phyloP scores from a whole-genome alignment of 768 basidiomycete species.

The Pleurotus pulmonarius region DNA sequence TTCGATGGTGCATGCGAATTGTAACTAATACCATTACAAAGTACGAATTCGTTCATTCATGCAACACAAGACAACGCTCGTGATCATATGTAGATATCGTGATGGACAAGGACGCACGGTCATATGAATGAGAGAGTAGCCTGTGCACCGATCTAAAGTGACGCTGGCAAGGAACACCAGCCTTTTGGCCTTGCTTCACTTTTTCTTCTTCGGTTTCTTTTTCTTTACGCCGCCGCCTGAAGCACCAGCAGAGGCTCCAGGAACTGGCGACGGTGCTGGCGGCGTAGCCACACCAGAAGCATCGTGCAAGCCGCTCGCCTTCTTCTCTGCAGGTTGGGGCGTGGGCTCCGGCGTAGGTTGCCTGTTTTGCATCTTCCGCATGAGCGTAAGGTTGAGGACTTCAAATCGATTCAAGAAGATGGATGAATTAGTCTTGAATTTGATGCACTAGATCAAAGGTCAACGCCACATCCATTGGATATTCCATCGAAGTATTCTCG shows the following conservation, averaged over 20 bases:
- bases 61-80: no score
- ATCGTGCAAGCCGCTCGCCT: slow-evolving; percentile 8
- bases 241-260: slow-evolving; percentile 25
- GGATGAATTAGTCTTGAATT: slow-evolving; percentile 93
- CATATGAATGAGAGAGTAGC: no score
- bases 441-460: slow-evolving; percentile 65
- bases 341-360: slow-evolving; percentile 28
- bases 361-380: slow-evolving; percentile 82
- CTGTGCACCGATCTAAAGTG: no score
- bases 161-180: no score
- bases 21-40: no score
- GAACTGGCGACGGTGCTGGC: slow-evolving; percentile 21
- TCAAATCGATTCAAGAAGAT: slow-evolving; percentile 97
- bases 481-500: not conserved
- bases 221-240: slow-evolving; percentile 72
- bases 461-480: not conserved
- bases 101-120: no score
- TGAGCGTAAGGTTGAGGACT: slow-evolving; percentile 79
- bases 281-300: slow-evolving; percentile 14
- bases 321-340: slow-evolving; percentile 17
- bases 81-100: no score
- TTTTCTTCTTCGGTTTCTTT: slow-evolving; percentile 83
- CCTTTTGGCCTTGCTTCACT: slow-evolving; percentile 25
- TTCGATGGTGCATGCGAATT: no score
- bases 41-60: no score